A percentile compares a stretch with the other conserved stretches of the same genome.
These are phyloP conservation scores for Pseudocercospora fuligena DNA, from an alignment of 2,329 filamentous ascomycete genomes.

Conservation along the genomic window DNA sequence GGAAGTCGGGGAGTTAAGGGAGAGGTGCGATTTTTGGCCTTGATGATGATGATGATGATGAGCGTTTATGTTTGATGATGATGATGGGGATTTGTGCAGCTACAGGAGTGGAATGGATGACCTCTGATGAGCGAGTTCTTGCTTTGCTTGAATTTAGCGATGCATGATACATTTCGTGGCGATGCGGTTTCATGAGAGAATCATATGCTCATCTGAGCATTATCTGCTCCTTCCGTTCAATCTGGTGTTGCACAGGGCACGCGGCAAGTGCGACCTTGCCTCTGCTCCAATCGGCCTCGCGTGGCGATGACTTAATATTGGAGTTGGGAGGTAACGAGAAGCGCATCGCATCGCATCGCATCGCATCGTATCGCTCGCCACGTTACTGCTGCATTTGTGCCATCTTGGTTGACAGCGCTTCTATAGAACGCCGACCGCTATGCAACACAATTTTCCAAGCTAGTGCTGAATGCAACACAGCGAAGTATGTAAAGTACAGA, in stretches of 20 bases:
- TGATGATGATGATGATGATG: too few relatives aligned
- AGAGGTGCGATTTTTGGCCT: not conserved
- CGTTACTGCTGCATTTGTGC: not conserved
- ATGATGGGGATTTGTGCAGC: too few relatives aligned
- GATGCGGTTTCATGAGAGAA: too few relatives aligned
- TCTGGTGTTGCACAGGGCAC: too few relatives aligned
- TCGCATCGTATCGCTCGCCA: too few relatives aligned
- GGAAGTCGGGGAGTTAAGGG: not conserved
- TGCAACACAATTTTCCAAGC: constrained; percentile 7
- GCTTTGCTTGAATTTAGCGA: not conserved
- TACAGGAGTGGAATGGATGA: not conserved
- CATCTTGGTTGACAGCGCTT: not conserved
- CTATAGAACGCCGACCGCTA: constrained; percentile 13
- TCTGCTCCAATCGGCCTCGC: not conserved
- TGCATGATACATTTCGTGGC: too few relatives aligned
- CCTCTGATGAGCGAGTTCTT: not conserved
- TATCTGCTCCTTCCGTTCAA: too few relatives aligned
- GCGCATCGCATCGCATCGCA: too few relatives aligned
- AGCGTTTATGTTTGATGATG: too few relatives aligned
- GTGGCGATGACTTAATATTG: not conserved
- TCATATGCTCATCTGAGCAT: too few relatives aligned
- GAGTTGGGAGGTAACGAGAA: too few relatives aligned
- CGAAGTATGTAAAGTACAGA: constrained; percentile 9
- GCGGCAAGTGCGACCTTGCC: not conserved
- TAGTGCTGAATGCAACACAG: not conserved